phyloP scores from a whole-genome alignment of 2,329 filamentous ascomycete species.

The Cephalotrichum gorgonifer region DNA sequence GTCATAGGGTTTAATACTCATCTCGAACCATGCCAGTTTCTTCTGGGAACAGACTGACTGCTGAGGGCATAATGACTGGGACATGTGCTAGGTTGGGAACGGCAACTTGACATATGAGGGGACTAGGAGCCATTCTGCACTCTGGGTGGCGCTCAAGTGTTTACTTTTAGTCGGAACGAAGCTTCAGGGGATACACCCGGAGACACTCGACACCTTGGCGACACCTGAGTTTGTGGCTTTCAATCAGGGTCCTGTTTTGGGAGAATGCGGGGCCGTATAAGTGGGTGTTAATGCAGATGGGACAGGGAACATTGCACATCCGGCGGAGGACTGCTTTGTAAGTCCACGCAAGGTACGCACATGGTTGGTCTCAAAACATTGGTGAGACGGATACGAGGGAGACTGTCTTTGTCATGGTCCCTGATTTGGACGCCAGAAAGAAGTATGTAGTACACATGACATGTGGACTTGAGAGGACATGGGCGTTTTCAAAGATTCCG shows the following conservation, averaged over 20 bases:
- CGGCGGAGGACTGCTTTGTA: conserved; percentile 38
- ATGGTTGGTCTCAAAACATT: conserved; percentile 36
- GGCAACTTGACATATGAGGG: conserved; percentile 32
- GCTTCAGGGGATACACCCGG: conserved; percentile 22
- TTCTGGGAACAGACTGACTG: conserved; percentile 31
- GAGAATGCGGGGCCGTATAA: conserved; percentile 31
- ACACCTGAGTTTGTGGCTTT: conserved; percentile 29
- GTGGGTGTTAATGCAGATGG: conserved; percentile 36
- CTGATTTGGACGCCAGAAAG: conserved; percentile 19
- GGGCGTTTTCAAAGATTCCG: conserved; percentile 18
- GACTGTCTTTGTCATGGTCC: conserved; percentile 30
- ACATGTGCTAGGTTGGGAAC: conserved; percentile 42
- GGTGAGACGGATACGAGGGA: conserved; percentile 20
- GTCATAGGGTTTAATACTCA: conserved; percentile 19
- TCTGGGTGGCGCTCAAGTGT: conserved; percentile 40
- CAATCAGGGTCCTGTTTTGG: conserved; percentile 33
- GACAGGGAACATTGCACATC: conserved; percentile 35
- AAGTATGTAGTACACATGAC: conserved; percentile 29
- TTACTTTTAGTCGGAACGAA: conserved; percentile 37
- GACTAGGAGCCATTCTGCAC: conserved; percentile 36
- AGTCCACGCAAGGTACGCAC: conserved; percentile 28
- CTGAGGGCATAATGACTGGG: conserved; percentile 38
- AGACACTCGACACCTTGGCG: conserved; percentile 27
- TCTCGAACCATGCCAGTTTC: conserved; percentile 39
- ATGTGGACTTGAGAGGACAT: conserved; percentile 33